Base-by-base conservation (phyloP, 768 basidiomycete species). In the Leucosporidium yakuticum region DNA sequence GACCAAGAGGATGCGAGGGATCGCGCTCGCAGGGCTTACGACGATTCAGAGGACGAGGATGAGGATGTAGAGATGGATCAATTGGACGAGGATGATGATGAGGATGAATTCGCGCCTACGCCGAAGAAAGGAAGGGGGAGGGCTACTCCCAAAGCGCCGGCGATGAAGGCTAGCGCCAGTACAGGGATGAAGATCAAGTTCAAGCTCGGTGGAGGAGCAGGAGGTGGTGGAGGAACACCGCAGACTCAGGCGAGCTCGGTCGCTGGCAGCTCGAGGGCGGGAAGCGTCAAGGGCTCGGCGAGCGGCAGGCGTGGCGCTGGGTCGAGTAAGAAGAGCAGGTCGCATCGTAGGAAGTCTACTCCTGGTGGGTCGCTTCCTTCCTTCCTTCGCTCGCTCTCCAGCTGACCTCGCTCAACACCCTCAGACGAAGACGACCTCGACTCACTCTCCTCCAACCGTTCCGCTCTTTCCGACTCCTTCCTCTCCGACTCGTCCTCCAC, bases 131-230 rank as follows among this genome's bases (percentile, higher is more conserved):
- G 8, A 2, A 44, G 39, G 39, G 39, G 39, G 11, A 44, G 14
- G 39, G 39, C 57, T 23, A 23, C 21, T 7, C 50, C 50, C 9
- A 21, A 51, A 51, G 50, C 50, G 50, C 21, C 23, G 21, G 59
- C 59, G 6, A 31, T 47, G 25, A 49, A n/a, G 27, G 59, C 59
- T 8, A 48, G 31, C 9, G 25, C 14, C 17, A 25, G 29, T 7
- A 27, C 39, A 1, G 64, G 62, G 11, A 54, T 72, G 50, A 72
- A 72, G 65, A 69, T 72, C 62, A 69, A 69, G 59, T 72, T 72
- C 71, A 72, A 69, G 50, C 31, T 72, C 2, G 70, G 69, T 27
- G 39, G 39, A 44, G 58, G 39, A 19, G 47, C 39, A 2, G 56
- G 48, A 7, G 59, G n/a, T n/a, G n/a, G n/a, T n/a, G n/a, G 44